Evolutionary conservation across 2,329 filamentous ascomycete species (phyloP), one percentile per base, ranked within the genome.

Genomic region (Blastomyces percursus): DNA sequence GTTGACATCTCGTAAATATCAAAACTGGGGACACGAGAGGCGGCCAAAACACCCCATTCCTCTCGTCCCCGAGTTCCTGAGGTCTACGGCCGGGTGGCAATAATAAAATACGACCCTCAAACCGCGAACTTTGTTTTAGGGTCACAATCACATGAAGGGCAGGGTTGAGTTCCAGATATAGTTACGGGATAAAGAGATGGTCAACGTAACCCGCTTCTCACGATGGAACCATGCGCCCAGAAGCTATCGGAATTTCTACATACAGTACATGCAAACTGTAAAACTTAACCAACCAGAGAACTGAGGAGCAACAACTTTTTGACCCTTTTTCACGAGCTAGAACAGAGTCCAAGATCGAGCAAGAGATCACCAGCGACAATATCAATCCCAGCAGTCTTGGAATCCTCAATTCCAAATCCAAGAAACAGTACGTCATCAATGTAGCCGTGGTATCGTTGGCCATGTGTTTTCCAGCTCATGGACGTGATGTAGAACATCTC

Each of bases 401-500:
- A 65, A 68, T 85, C 83, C 68, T 86, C 83, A 44, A 84, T 78
- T 0, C 83, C 83, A 69, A 86, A 85, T 0, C 72, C 76, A 2
- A 86, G 52, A 50, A 85, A 80, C 16, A 85, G 21, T 14, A 79
- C 76, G 66, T 86, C 83, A 64, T 85, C 83, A 11, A 81, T 63
- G 61, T 79, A 84, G 0, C 83, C 84, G 66, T 84, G 80, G 65
- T 85, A 85, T 38, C 69, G 78, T 64, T 77, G 71, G 0, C 75
- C 76, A 0, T 70, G 69, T 0, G 65, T 69, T 69, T 80, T 83
- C 83, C 84, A 86, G 64, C 76, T 82, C 40, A 84, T 79, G 0
- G 78, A 81, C 0, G 82, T 85, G 0, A 85, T 73, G 64, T 84
- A 86, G 35, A 86, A 72, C 81, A 85, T 83, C 66, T 84, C 80